Evolutionary conservation across 2,329 filamentous ascomycete species (phyloP), one percentile per base, ranked within the genome.

Genomic region (Exophiala aquamarina): DNA sequence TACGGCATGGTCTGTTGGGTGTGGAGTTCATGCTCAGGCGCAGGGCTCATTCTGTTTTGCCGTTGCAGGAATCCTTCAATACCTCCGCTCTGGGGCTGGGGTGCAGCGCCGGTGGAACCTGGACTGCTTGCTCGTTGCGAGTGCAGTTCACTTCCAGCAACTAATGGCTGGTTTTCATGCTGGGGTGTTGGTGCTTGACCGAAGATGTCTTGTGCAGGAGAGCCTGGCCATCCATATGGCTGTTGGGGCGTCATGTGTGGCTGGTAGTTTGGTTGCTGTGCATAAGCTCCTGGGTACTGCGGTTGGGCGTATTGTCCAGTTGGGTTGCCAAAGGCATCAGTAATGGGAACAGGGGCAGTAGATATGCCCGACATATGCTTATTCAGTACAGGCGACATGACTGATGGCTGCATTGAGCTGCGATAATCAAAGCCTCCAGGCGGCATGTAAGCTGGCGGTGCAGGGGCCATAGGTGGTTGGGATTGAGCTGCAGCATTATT

Each of bases 301-400:
- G 34, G 47, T 13, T 19, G 18, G 2, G 18, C 17, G 15, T 42
- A 48, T 15, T 18, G 37, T 3, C 19, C 39, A 6, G 41, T 32
- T 4, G 47, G 33, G 20, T 49, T 49, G 34, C 47, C 47, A 32
- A 49, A 49, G 3, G 47, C 47, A 21, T 49, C 47, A n/a, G 47
- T 49, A 6, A 44, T n/a, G 3, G 47, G 41, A 6, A 44, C 28
- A 4, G 47, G 41, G 21, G 15, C 32, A 15, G 47, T 3, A 11
- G 41, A 41, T 6, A 26, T 35, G 18, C 34, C 21, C 1, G 47
- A 49, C 41, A 49, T 44, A 23, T 49, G 40, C 15, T 49, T 49
- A 10, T 49, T 38, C 14, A 41, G 29, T 7, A 41, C 26, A 14
- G 47, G 47, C 9, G 47, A 39, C 26, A 41, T 49, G 41, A 15